Conservation (phyloP, 768 basidiomycete genomes). For the Lanmaoa rubissima region DNA sequence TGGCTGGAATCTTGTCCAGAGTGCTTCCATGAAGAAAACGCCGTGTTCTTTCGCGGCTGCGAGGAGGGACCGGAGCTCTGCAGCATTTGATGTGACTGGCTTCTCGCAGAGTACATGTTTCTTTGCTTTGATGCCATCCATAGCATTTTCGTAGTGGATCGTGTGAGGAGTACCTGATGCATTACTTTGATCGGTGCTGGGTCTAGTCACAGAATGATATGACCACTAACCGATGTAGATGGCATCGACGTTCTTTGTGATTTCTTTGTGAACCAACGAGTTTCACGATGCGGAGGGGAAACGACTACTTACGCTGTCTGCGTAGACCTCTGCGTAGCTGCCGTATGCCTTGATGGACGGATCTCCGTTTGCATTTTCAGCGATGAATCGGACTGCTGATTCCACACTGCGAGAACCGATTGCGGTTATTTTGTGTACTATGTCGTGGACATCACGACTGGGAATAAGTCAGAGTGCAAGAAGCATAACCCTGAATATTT, state of each 20-base stretch:
- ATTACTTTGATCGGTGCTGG: not conserved
- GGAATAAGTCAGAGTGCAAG: not conserved
- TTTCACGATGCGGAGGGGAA: not conserved
- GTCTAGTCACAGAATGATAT: not conserved
- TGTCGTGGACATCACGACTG: constrained; percentile 66
- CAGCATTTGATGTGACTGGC: constrained; percentile 74
- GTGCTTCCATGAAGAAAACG: constrained; percentile 89
- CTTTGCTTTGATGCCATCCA: constrained; percentile 71
- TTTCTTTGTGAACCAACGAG: not conserved
- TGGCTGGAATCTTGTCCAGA: constrained; percentile 86
- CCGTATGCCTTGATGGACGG: constrained; percentile 65
- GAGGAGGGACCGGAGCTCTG: constrained; percentile 73
- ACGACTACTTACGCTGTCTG: constrained; percentile 53
- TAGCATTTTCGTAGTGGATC: constrained; percentile 73
- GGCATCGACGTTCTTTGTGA: constrained; percentile 62
- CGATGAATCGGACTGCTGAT: constrained; percentile 71
- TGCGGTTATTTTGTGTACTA: constrained; percentile 65
- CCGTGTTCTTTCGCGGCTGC: constrained; percentile 71
- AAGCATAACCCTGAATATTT: constrained; percentile 10
- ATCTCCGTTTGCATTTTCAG: constrained; percentile 48
- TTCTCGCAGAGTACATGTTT: constrained; percentile 92
- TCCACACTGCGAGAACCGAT: constrained; percentile 73
- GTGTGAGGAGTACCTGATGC: constrained; percentile 80
- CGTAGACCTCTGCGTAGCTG: constrained; percentile 70
- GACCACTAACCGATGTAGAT: constrained; percentile 63